A percentile compares a stretch with the other conserved stretches of the same genome.
Conservation (phyloP, 2,329 filamentous ascomycete genomes). For the Pyrenochaeta sp. region DNA sequence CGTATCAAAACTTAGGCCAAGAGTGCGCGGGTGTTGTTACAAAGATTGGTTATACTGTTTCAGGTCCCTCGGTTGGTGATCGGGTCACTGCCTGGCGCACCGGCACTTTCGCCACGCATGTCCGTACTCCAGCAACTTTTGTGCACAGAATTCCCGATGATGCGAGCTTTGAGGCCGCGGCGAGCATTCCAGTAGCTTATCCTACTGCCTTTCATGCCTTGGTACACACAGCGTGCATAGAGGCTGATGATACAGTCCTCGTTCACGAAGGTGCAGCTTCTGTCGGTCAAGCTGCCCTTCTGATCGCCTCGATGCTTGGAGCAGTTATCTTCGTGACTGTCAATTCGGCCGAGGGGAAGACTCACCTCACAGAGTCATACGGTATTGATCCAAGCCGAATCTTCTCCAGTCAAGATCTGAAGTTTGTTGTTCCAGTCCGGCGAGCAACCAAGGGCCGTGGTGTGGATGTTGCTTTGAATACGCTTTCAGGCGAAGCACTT, state of each 20-base stretch:
- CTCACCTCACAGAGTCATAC: constrained; percentile 4
- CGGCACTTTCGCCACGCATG: constrained; percentile 8
- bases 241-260: constrained; percentile 31
- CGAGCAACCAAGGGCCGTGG: constrained; percentile 29
- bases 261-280: constrained; percentile 35
- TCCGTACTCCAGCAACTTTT: constrained; percentile 8
- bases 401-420: constrained; percentile 30
- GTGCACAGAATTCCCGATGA: constrained; percentile 15
- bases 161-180: constrained; percentile 23
- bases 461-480: constrained; percentile 45
- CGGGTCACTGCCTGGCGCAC: constrained; percentile 16
- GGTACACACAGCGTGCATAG: constrained; percentile 18
- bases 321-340: constrained; percentile 39
- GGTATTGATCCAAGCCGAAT: constrained; percentile 27
- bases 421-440: constrained; percentile 25
- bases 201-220: constrained; percentile 25
- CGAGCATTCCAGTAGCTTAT: constrained; percentile 24
- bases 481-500: constrained; percentile 34
- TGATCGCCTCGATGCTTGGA: constrained; percentile 20
- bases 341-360: constrained; percentile 19
- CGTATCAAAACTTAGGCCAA: constrained; percentile 7
- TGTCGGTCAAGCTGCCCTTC: constrained; percentile 15
- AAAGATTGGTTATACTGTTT: constrained; percentile 13
- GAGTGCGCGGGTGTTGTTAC: constrained; percentile 30
- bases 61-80: constrained; percentile 23